Evolutionary conservation across 2,329 filamentous ascomycete species (phyloP).

Genomic region (Fusarium sp.): DNA sequence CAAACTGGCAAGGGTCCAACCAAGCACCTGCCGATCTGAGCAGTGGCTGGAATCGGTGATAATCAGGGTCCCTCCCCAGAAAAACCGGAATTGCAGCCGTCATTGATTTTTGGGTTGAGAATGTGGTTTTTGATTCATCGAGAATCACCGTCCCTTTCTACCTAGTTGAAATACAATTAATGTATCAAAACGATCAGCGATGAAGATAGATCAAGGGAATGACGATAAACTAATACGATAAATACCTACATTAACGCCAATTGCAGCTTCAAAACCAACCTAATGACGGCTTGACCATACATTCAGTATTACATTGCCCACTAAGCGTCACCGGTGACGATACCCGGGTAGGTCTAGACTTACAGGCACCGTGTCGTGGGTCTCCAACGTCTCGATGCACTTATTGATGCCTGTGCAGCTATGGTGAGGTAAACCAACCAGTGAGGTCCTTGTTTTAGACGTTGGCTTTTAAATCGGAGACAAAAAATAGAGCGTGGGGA

Average conservation of each 20-base stretch:
- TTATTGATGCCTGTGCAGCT: conserved; percentile 7
- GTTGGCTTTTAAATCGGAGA: neutral
- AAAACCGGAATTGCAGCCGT: conserved; percentile 14
- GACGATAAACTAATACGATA: neutral
- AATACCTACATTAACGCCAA: neutral
- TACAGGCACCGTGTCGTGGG: conserved; percentile 12
- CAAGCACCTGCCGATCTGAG: conserved; percentile 14
- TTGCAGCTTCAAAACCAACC: neutral
- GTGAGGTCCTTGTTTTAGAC: conserved; percentile 3
- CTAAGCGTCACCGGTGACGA: conserved; percentile 17
- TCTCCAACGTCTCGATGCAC: conserved; percentile 9
- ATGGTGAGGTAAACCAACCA: neutral
- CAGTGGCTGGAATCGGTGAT: neutral
- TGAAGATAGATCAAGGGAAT: neutral
- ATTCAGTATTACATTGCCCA: neutral
- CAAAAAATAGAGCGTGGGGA: conserved; percentile 9
- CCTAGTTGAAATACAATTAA: neutral
- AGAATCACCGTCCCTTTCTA: neutral
- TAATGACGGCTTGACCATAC: neutral
- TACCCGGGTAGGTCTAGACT: conserved; percentile 10
- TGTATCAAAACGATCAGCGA: neutral
- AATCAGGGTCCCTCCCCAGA: conserved; percentile 32
- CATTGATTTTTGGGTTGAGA: conserved; percentile 20
- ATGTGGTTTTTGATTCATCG: neutral
- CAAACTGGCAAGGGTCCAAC: conserved; percentile 4